Conservation (phyloP, 2,329 filamentous ascomycete species). For the Sporothrix euskadiensis region DNA sequence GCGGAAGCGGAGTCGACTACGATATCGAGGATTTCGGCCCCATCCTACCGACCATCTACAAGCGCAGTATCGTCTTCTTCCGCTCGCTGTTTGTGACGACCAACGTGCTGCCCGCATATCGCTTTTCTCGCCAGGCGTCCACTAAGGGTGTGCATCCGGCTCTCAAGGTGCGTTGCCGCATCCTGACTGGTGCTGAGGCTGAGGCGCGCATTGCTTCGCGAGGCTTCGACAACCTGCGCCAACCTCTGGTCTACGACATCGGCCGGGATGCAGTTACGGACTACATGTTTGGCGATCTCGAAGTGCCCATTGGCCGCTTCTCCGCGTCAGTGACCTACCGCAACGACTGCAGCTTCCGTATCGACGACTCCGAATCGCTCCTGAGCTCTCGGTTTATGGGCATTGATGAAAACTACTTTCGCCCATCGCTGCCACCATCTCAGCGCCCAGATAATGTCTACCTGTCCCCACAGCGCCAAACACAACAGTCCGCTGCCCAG, state of each 20-base stretch:
- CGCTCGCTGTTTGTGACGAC: constrained; percentile 81
- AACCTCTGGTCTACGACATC: constrained; percentile 62
- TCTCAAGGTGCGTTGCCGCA: constrained; percentile 77
- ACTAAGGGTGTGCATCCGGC: constrained; percentile 67
- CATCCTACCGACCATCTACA: constrained; percentile 84
- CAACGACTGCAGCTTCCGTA: constrained; percentile 83
- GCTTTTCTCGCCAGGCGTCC: constrained; percentile 71
- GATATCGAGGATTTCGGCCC: constrained; percentile 59
- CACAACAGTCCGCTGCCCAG: constrained; percentile 17
- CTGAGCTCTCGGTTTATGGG: constrained; percentile 93
- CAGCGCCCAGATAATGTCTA: constrained; percentile 47
- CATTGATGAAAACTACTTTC: constrained; percentile 82
- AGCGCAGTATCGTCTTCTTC: constrained; percentile 94
- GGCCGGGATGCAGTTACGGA: constrained; percentile 67
- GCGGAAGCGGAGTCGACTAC: constrained; percentile 39
- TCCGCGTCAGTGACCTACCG: constrained; percentile 81
- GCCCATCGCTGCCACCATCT: constrained; percentile 64
- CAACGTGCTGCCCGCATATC: constrained; percentile 82
- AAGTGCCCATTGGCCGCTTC: constrained; percentile 83
- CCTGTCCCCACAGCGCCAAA: constrained; percentile 1
- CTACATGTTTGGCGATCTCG: constrained; percentile 79
- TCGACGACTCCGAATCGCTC: constrained; percentile 88
- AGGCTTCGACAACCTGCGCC: constrained; percentile 67
- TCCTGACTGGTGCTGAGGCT: constrained; percentile 62
- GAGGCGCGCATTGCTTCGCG: constrained; percentile 46